These are phyloP conservation scores for Harringtonia lauricola DNA, from an alignment of 2,329 filamentous ascomycete genomes.

Conservation along the genomic window DNA sequence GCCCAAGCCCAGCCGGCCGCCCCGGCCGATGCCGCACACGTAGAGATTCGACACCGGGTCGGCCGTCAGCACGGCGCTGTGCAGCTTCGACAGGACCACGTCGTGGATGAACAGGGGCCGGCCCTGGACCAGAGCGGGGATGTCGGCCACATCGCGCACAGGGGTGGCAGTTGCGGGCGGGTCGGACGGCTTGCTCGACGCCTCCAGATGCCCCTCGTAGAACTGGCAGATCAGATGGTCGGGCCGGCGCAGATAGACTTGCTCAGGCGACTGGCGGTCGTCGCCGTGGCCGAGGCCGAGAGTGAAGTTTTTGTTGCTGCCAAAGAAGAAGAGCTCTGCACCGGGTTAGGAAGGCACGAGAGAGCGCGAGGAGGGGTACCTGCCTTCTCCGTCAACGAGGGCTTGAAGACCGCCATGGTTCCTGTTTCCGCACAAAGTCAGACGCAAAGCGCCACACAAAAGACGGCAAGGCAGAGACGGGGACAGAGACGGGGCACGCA, in stretches of 20 bases:
- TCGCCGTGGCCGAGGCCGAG: conserved; percentile 93
- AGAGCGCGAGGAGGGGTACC: not conserved
- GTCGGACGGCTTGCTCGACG: conserved; percentile 13
- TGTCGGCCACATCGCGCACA: conserved; percentile 29
- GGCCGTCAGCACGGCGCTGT: conserved; percentile 77
- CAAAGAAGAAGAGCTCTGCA: conserved; percentile 79
- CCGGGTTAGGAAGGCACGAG: not conserved
- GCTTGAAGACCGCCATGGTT: conserved; percentile 11
- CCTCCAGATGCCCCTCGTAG: conserved; percentile 53
- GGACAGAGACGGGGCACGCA: not conserved
- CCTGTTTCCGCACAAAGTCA: conserved; percentile 1
- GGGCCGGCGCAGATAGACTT: conserved; percentile 64
- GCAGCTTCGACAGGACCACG: conserved; percentile 79
- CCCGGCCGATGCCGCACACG: conserved; percentile 82
- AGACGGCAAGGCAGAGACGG: no score
- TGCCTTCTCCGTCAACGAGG: conserved; percentile 42
- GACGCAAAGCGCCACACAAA: not conserved
- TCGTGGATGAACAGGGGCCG: conserved; percentile 68
- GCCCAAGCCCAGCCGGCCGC: conserved; percentile 78
- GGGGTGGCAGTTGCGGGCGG: conserved; percentile 1
- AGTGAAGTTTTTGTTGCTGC: conserved; percentile 90
- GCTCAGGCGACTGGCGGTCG: conserved; percentile 87
- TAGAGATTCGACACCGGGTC: conserved; percentile 88
- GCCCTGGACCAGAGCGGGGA: conserved; percentile 64
- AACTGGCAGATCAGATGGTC: conserved; percentile 66